Evolutionary conservation across 352 stramenopile species (phyloP).

Genomic region (Elongisporangium prolatum): DNA sequence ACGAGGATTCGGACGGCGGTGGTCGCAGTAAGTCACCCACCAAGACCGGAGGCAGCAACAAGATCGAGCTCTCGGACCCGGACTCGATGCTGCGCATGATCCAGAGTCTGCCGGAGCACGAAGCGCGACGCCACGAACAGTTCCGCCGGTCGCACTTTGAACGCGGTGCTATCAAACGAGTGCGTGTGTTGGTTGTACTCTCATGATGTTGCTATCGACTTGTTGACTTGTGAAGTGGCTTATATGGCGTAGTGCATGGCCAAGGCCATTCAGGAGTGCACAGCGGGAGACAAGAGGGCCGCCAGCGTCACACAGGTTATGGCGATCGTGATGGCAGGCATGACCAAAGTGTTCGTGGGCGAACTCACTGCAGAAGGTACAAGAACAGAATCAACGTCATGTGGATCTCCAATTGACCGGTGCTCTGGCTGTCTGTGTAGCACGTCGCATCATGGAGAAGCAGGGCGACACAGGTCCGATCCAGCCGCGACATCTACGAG

Average conservation of each 20-base stretch:
- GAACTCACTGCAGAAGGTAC: conserved; percentile 75
- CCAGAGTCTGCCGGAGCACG: conserved; percentile 52
- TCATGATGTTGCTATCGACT: not conserved
- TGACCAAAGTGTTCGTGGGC: conserved; percentile 82
- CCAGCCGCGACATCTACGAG: conserved; percentile 62
- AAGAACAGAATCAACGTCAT: not conserved
- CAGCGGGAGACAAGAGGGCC: conserved; percentile 37
- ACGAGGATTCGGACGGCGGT: conserved; percentile 6
- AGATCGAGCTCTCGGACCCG: conserved; percentile 51
- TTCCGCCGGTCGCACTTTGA: conserved; percentile 85
- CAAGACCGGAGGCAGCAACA: conserved; percentile 5
- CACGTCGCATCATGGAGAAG: conserved; percentile 75
- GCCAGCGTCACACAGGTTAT: conserved; percentile 80
- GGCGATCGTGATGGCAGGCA: conserved; percentile 85
- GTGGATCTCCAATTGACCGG: not conserved
- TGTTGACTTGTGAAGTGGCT: not conserved
- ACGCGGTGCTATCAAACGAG: conserved; percentile 69
- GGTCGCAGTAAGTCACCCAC: not conserved
- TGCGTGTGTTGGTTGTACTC: too few species aligned
- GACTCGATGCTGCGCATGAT: conserved; percentile 76
- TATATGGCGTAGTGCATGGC: conserved; percentile 56
- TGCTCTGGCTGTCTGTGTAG: conserved; percentile 16
- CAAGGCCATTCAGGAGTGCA: conserved; percentile 67
- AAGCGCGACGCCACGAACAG: conserved; percentile 71
- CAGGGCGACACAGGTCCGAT: conserved; percentile 75